Evolutionary conservation across 345 rosid species (phyloP).

Genomic region (Eutrema japonicum): DNA sequence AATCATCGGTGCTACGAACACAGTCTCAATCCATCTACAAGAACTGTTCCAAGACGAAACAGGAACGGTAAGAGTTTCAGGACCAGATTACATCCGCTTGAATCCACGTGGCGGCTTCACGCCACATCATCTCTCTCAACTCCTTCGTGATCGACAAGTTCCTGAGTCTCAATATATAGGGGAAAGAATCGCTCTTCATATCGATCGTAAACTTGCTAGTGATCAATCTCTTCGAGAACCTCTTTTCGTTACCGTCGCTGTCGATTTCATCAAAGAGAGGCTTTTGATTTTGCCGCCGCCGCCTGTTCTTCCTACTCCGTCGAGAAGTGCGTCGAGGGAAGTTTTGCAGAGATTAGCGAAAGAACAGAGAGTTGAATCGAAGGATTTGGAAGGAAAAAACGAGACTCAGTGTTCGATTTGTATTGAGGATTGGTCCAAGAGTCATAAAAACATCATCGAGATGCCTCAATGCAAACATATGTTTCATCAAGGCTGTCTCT

Average conservation of each 20-base stretch:
- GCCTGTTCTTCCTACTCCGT: not conserved
- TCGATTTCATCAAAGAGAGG: not conserved
- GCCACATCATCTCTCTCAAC: not conserved
- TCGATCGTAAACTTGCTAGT: not conserved
- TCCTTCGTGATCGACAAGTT: not conserved
- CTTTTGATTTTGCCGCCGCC: not conserved
- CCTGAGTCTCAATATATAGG: not conserved
- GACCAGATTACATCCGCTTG: not conserved
- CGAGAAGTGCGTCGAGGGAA: not conserved
- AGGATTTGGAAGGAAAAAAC: not conserved
- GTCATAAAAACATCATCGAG: not conserved
- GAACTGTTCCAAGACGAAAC: not conserved
- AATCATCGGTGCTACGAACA: constrained; percentile 8
- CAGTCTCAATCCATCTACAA: not conserved
- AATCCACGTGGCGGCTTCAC: constrained; percentile 1
- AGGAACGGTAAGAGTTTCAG: not conserved
- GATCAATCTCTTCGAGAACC: constrained; percentile 15
- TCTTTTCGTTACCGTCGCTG: not conserved
- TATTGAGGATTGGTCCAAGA: not conserved
- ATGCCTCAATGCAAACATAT: constrained; percentile 19
- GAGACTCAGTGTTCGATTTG: constrained; percentile 6
- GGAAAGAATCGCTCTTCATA: not conserved
- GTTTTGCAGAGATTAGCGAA: not conserved
- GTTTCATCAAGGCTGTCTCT: constrained; percentile 10
- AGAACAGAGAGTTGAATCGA: not conserved